These are phyloP conservation scores for Pittosporum tobira DNA, from an alignment of 129 eudicot genomes.

Conservation along the genomic window DNA sequence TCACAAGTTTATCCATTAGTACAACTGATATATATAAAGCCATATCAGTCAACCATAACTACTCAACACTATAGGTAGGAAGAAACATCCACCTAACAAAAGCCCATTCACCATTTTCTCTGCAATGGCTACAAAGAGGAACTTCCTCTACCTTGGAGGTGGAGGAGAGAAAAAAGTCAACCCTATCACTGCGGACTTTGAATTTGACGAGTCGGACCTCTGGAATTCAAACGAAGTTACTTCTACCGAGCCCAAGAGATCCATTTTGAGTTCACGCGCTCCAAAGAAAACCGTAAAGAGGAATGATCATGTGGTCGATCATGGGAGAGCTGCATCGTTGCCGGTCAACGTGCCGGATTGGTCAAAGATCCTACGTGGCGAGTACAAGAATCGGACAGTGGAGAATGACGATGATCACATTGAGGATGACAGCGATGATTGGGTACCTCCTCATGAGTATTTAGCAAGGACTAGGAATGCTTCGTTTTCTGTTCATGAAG, in stretches of 20 bases:
- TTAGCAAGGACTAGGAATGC: conserved; percentile 64
- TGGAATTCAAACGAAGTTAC: conserved; percentile 30
- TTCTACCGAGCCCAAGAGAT: conserved; percentile 14
- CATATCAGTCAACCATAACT: conserved; percentile 19
- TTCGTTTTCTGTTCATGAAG: conserved; percentile 80
- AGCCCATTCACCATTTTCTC: not conserved
- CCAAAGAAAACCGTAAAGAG: conserved; percentile 25
- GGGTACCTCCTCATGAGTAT: conserved; percentile 80
- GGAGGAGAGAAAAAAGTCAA: conserved; percentile 27
- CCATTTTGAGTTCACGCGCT: conserved; percentile 18
- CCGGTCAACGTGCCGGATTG: conserved; percentile 83
- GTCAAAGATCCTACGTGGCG: conserved; percentile 69
- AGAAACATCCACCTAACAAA: conserved; percentile 2
- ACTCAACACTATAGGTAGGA: not conserved
- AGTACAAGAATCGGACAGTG: conserved; percentile 27
- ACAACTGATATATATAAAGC: conserved; percentile 2
- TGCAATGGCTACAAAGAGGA: conserved; percentile 36
- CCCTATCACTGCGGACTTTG: conserved; percentile 25
- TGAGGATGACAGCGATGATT: conserved; percentile 25
- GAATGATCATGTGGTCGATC: conserved; percentile 12
- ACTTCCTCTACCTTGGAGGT: conserved; percentile 35
- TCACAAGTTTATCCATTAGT: not conserved
- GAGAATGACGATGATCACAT: conserved; percentile 15
- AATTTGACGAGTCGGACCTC: conserved; percentile 54
- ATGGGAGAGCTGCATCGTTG: conserved; percentile 24